A percentile compares a stretch with the other conserved stretches of the same genome.
These are phyloP conservation scores for Lycium ferocissimum DNA, from an alignment of 257 asterid species.

Conservation along the genomic window DNA sequence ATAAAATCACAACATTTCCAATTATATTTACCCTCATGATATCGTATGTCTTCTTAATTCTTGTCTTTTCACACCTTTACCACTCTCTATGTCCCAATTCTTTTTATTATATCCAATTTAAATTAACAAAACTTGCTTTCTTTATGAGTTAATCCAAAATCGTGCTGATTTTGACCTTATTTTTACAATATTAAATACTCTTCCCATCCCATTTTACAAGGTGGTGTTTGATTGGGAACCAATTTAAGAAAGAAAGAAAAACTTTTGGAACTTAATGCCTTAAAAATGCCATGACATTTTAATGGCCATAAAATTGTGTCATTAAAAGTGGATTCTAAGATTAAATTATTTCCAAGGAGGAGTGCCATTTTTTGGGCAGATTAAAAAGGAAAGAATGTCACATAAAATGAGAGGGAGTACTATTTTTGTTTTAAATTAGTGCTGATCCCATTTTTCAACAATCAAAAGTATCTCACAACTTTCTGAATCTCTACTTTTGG, in stretches of 20 bases:
- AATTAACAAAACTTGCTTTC: neutral
- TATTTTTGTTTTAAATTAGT: too few species aligned
- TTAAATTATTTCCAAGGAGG: too few species aligned
- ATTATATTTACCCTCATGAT: neutral
- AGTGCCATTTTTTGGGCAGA: too few species aligned
- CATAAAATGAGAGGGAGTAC: too few species aligned
- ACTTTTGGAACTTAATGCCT: neutral
- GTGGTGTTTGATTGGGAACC: neutral
- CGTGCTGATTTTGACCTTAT: neutral
- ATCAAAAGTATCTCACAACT: neutral
- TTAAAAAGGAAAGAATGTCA: too few species aligned
- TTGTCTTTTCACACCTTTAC: neutral
- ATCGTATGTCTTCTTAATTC: neutral
- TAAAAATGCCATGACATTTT: too few species aligned
- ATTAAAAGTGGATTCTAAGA: too few species aligned
- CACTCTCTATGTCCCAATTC: slow-evolving; percentile 3
- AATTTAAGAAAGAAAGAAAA: neutral
- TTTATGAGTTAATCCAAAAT: neutral
- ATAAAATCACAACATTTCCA: neutral
- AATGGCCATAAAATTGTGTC: too few species aligned
- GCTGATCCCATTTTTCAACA: neutral
- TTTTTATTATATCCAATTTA: neutral
- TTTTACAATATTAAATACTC: neutral
- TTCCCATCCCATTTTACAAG: neutral
- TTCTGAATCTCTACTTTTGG: neutral